phyloP scores from a whole-genome alignment of 768 basidiomycete genomes.

The Leccinum subtestaceum region DNA sequence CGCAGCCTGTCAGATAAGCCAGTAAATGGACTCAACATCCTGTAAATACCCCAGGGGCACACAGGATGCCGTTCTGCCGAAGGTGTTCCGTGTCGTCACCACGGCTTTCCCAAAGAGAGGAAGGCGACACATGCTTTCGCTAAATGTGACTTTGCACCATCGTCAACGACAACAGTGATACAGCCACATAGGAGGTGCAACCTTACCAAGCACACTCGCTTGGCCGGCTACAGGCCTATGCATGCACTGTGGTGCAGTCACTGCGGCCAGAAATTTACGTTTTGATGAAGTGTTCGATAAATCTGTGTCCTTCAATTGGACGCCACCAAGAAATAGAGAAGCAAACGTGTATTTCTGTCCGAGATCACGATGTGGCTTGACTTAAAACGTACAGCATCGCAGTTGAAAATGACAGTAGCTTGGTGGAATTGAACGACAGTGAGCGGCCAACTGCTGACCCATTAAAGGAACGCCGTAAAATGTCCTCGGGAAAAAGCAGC shows the following conservation, averaged over 20 bases:
- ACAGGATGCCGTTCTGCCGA: slow-evolving; percentile 10
- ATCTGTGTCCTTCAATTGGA: background rate
- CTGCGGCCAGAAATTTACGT: slow-evolving; percentile 9
- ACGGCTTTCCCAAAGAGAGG: background rate
- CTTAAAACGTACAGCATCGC: slow-evolving; percentile 4
- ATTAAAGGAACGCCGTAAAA: background rate
- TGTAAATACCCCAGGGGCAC: background rate
- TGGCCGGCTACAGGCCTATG: background rate
- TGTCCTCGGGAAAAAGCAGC: background rate
- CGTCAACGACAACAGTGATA: background rate
- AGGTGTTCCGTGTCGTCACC: slow-evolving; percentile 1
- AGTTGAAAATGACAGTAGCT: background rate
- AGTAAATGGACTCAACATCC: background rate
- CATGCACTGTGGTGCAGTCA: slow-evolving; percentile 2
- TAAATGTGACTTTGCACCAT: background rate
- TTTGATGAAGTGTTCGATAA: slow-evolving; percentile 5
- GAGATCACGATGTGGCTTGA: background rate
- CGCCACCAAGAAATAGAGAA: background rate
- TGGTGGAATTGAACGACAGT: background rate
- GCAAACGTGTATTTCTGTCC: background rate
- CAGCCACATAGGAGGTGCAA: slow-evolving; percentile 9
- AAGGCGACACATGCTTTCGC: background rate
- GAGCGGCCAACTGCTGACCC: background rate
- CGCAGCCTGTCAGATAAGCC: background rate
- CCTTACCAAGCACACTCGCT: background rate